Conservation (phyloP, 179 eudicot species). For the Camellia oleifera region DNA sequence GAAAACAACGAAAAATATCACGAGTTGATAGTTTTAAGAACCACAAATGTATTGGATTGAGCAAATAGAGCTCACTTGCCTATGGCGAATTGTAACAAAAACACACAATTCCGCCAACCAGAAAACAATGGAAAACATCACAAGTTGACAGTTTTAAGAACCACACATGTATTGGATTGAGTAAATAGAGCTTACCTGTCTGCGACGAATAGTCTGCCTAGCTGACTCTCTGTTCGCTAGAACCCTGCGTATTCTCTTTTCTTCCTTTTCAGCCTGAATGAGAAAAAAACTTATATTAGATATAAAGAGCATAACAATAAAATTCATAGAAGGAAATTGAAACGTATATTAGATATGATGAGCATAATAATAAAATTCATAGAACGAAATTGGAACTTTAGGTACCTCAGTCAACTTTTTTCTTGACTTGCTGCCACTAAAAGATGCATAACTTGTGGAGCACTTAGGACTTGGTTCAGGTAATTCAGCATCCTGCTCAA, state of each 20-base stretch:
- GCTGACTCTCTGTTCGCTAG: slow-evolving; percentile 94
- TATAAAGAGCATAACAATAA: background rate
- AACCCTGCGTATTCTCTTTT: slow-evolving; percentile 59
- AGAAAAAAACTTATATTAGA: background rate
- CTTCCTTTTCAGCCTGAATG: slow-evolving; percentile 71
- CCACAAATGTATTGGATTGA: background rate
- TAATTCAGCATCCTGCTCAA: slow-evolving; percentile 27
- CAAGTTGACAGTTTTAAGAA: background rate
- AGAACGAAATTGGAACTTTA: background rate
- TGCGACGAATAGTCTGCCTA: slow-evolving; percentile 79
- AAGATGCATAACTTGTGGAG: slow-evolving; percentile 19
- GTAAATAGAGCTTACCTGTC: slow-evolving; percentile 52
- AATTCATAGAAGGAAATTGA: background rate
- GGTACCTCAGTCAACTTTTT: slow-evolving; percentile 55
- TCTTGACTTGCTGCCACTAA: slow-evolving; percentile 43
- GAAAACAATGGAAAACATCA: background rate
- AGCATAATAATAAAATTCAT: background rate
- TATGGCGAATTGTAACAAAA: slow-evolving; percentile 59
- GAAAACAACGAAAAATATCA: background rate
- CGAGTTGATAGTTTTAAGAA: background rate
- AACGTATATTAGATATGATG: background rate
- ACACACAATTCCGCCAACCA: background rate
- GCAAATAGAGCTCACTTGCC: slow-evolving; percentile 51
- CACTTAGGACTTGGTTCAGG: slow-evolving; percentile 18
- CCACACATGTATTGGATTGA: background rate